These are phyloP conservation scores for Auricularia auricula-judae DNA, from an alignment of 768 basidiomycete species.

Conservation along the genomic window DNA sequence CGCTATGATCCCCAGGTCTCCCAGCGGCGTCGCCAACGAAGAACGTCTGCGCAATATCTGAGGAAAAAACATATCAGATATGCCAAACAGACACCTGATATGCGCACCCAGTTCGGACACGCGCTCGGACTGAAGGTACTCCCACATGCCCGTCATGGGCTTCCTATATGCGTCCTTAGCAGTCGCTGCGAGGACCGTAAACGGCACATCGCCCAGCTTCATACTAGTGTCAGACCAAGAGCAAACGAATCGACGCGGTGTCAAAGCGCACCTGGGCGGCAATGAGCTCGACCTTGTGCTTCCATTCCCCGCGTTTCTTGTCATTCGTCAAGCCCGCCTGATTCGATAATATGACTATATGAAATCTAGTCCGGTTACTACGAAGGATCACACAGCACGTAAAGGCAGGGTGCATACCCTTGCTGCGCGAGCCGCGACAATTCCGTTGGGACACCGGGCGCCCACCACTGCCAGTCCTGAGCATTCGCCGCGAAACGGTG, in stretches of 20 bases:
- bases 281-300: conserved; percentile 61
- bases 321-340: conserved; percentile 27
- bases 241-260: neutral
- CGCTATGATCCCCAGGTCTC: conserved; percentile 61
- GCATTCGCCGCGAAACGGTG: conserved; percentile 9
- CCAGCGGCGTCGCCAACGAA: conserved; percentile 91
- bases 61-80: neutral
- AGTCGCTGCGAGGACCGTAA: conserved; percentile 69
- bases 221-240: neutral
- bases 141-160: conserved; percentile 83
- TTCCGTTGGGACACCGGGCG: conserved; percentile 45
- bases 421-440: conserved; percentile 46
- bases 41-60: conserved; percentile 58
- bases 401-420: conserved; percentile 36
- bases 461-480: conserved; percentile 67
- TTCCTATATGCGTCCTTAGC: conserved; percentile 70
- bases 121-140: conserved; percentile 45
- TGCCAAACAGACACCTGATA: neutral
- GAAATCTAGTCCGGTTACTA: conserved; percentile 32
- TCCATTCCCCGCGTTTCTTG: conserved; percentile 40
- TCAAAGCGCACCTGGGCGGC: conserved; percentile 30
- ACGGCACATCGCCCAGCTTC: conserved; percentile 63
- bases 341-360: conserved; percentile 73
- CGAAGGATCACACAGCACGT: neutral
- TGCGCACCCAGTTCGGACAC: conserved; percentile 53